Conservation (phyloP, 257 asterid genomes). For the Datura wrightii region DNA sequence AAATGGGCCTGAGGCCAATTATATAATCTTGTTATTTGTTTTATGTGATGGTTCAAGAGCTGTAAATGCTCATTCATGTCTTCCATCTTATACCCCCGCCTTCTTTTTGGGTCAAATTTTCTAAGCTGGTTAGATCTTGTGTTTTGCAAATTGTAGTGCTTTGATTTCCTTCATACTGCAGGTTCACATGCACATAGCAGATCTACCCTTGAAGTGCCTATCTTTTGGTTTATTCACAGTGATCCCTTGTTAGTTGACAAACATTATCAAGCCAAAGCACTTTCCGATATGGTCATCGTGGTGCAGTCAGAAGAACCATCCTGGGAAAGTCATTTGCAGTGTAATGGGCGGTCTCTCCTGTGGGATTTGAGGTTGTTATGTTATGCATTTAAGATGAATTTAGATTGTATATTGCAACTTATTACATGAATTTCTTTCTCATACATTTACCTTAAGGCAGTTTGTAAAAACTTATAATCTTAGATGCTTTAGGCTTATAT, state of each 20-base stretch:
- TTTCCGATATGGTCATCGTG: slow-evolving; percentile 95
- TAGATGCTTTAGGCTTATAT: not conserved
- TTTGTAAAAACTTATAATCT: not conserved
- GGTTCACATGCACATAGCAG: slow-evolving; percentile 94
- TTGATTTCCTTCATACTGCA: slow-evolving; percentile 50
- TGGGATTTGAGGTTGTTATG: slow-evolving; percentile 83
- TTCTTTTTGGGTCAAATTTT: not conserved
- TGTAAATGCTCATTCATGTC: not conserved
- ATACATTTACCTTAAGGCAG: not conserved
- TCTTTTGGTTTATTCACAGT: slow-evolving; percentile 91
- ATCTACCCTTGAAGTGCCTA: slow-evolving; percentile 90
- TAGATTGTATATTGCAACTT: slow-evolving; percentile 16
- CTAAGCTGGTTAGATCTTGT: not conserved
- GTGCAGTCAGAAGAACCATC: slow-evolving; percentile 96
- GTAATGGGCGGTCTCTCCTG: slow-evolving; percentile 82
- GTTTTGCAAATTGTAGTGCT: slow-evolving; percentile 20
- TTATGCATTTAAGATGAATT: not conserved
- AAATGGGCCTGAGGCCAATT: not conserved
- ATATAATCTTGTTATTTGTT: slow-evolving; percentile 13
- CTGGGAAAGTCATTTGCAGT: slow-evolving; percentile 98
- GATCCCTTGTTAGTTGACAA: slow-evolving; percentile 92
- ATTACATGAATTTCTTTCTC: not conserved
- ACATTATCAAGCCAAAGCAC: slow-evolving; percentile 94
- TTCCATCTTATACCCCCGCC: not conserved
- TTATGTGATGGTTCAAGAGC: slow-evolving; percentile 12